Evolutionary conservation across 306 rosid genomes (phyloP).

Genomic region (Echinosophora koreensis): DNA sequence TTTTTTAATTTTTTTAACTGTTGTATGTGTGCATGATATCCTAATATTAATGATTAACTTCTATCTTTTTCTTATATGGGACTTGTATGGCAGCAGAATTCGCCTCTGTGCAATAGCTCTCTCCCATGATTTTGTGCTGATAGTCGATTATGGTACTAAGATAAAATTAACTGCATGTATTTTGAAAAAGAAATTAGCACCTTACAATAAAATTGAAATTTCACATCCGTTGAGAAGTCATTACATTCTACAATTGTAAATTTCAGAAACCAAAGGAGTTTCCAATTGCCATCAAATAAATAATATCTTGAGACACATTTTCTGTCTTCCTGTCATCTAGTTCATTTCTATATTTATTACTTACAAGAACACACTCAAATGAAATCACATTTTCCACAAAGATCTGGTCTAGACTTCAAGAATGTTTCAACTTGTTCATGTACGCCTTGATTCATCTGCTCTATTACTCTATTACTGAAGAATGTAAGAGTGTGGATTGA

Average conservation of each 20-base stretch:
- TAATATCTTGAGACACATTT: not conserved
- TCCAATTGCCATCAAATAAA: not conserved
- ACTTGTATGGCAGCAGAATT: constrained; percentile 34
- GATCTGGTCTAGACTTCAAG: not conserved
- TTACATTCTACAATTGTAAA: not conserved
- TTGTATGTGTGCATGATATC: not conserved
- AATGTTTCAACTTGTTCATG: not conserved
- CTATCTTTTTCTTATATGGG: constrained; percentile 6
- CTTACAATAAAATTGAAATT: not conserved
- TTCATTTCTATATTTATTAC: not conserved
- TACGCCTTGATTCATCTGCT: not conserved
- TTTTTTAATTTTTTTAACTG: not conserved
- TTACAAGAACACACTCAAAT: not conserved
- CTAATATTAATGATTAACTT: not conserved
- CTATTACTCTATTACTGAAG: not conserved
- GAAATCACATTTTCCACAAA: constrained; percentile 11
- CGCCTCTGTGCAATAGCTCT: constrained; percentile 16
- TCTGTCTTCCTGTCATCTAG: not conserved
- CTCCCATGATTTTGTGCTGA: constrained; percentile 7
- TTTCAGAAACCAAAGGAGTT: not conserved
- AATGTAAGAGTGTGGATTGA: not conserved
- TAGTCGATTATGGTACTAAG: not conserved
- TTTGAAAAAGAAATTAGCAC: not conserved
- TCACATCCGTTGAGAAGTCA: constrained; percentile 1
- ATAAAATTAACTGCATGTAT: not conserved